Evolutionary conservation across 768 basidiomycete genomes (phyloP).

Genomic region (Boletus eberwhitei): DNA sequence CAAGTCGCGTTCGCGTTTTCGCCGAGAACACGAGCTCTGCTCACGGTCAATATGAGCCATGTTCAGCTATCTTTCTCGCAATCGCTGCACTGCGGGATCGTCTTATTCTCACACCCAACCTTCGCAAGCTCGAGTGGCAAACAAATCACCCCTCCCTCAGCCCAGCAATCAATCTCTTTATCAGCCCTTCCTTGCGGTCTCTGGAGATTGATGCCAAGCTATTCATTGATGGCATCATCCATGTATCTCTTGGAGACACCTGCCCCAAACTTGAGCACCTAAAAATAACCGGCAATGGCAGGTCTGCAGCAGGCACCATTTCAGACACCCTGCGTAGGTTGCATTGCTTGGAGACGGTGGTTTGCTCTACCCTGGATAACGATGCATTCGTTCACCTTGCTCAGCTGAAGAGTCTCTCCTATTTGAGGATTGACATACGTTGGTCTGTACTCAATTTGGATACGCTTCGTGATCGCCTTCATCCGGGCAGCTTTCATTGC

Average conservation of each 20-base stretch:
- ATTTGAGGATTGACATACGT: constrained; percentile 21
- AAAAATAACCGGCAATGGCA: constrained; percentile 23
- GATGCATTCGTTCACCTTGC: constrained; percentile 24
- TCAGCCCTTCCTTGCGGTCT: constrained; percentile 18
- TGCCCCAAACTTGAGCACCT: constrained; percentile 19
- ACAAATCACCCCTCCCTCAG: not conserved
- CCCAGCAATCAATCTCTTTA: constrained; percentile 20
- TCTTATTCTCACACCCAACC: constrained; percentile 22
- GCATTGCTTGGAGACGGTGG: constrained; percentile 10
- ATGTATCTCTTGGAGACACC: constrained; percentile 9
- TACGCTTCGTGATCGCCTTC: constrained; percentile 9
- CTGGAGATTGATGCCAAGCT: constrained; percentile 24
- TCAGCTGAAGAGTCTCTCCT: constrained; percentile 18
- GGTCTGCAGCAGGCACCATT: constrained; percentile 7
- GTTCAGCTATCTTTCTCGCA: constrained; percentile 8
- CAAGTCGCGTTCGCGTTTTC: constrained; percentile 15
- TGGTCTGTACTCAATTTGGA: constrained; percentile 19
- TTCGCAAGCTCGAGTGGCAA: constrained; percentile 20
- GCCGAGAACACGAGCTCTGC: not conserved
- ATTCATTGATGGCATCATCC: constrained; percentile 7
- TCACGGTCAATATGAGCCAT: not conserved
- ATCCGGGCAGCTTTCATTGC: constrained; percentile 10
- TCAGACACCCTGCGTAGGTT: constrained; percentile 15
- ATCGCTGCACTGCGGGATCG: constrained; percentile 16
- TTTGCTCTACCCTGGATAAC: constrained; percentile 20